These are phyloP conservation scores for Phytophthora sojae DNA, from an alignment of 352 stramenopile species.

Conservation along the genomic window DNA sequence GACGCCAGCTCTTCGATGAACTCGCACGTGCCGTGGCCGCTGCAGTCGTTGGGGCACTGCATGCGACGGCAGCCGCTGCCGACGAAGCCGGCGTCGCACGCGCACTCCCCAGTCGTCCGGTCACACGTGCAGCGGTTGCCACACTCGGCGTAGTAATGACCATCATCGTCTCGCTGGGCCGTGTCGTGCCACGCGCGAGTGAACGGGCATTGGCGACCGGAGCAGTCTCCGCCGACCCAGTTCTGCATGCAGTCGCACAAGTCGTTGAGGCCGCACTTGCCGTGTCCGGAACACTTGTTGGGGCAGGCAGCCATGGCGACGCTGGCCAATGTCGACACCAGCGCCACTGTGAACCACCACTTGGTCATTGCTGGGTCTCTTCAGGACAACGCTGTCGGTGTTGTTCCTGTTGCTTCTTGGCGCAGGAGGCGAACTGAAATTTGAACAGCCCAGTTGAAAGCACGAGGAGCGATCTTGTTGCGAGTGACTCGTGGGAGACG, in stretches of 20 bases:
- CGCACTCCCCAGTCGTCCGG: constrained; percentile 48
- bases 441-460: background rate
- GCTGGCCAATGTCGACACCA: constrained; percentile 41
- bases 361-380: constrained; percentile 8
- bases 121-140: constrained; percentile 26
- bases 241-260: constrained; percentile 72
- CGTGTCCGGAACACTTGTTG: constrained; percentile 71
- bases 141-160: constrained; percentile 63
- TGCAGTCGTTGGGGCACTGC: background rate
- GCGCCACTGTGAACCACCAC: constrained; percentile 43
- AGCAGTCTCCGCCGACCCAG: constrained; percentile 72
- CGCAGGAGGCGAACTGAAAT: background rate
- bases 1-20: constrained; percentile 48
- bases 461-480: background rate
- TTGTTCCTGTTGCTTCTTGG: background rate
- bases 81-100: constrained; percentile 84
- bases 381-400: background rate
- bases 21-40: background rate
- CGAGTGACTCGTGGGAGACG: background rate
- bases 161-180: constrained; percentile 48
- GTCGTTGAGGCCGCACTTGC: constrained; percentile 63
- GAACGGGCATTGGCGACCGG: constrained; percentile 51
- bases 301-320: constrained; percentile 52
- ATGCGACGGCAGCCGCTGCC: constrained; percentile 13
- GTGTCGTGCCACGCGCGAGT: constrained; percentile 71